Conservation (phyloP, 768 basidiomycete species). For the Amanita inopinata region DNA sequence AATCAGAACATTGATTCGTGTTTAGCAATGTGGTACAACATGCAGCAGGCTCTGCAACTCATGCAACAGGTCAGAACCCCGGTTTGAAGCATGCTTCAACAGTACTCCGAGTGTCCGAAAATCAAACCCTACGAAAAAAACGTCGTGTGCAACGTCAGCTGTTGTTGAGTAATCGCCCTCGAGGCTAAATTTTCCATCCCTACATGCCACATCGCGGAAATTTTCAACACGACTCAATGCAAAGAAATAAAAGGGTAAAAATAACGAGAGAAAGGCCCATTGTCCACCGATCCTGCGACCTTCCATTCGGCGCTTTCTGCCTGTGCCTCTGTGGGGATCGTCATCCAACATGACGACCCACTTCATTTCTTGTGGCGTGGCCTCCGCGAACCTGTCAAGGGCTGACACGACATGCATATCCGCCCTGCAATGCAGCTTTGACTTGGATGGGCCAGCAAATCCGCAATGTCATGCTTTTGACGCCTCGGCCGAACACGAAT, state of each 20-base stretch:
- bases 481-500: no score
- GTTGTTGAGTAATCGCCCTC: not conserved
- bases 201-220: not conserved
- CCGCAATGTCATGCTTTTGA: no score
- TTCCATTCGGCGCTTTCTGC: not conserved
- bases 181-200: slow-evolving; percentile 2
- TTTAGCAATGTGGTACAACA: no score
- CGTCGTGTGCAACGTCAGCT: not conserved
- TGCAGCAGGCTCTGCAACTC: not conserved
- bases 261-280: no score
- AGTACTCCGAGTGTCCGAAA: slow-evolving; percentile 6
- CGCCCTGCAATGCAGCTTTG: no score
- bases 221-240: not conserved
- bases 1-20: slow-evolving; percentile 5
- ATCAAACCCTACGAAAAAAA: not conserved
- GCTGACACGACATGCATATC: no score
- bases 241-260: not conserved
- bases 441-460: no score
- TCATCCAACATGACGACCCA: no score
- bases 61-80: slow-evolving; percentile 4
- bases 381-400: no score
- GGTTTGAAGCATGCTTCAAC: not conserved
- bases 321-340: no score
- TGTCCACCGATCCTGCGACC: not conserved
- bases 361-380: no score